Conservation (phyloP, 768 basidiomycete species). For the Rubroboletus satanas region DNA sequence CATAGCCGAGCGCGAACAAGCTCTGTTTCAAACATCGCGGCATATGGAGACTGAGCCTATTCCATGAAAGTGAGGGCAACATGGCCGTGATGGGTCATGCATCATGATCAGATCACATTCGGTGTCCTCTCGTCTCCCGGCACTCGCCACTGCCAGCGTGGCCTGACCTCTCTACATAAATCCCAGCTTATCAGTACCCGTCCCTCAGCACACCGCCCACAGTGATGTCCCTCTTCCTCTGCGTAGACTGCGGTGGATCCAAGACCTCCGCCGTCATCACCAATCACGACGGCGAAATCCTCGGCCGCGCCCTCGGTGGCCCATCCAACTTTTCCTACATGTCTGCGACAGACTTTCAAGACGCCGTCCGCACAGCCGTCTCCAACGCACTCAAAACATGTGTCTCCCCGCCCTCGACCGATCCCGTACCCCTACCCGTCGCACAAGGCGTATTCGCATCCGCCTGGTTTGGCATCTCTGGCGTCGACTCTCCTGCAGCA, state of each 20-base stretch:
- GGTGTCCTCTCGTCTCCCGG: not conserved
- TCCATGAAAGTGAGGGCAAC: no score
- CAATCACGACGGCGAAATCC: conserved; percentile 50
- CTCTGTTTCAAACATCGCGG: no score
- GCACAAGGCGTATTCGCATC: conserved; percentile 47
- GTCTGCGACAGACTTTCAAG: conserved; percentile 54
- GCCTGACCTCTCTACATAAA: not conserved
- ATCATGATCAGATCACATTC: not conserved
- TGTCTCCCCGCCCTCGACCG: conserved; percentile 34
- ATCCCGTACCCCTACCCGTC: conserved; percentile 38
- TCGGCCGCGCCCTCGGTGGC: conserved; percentile 67
- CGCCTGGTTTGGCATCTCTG: conserved; percentile 83
- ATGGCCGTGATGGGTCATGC: no score
- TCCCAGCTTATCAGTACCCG: not conserved
- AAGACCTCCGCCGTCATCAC: conserved; percentile 79
- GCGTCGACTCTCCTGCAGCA: conserved; percentile 70
- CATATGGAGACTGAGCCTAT: no score
- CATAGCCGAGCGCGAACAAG: no score
- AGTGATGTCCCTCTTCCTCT: conserved; percentile 63
- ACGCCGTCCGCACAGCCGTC: conserved; percentile 50
- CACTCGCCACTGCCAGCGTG: no score
- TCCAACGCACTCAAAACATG: conserved; percentile 51
- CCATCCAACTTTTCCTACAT: conserved; percentile 88
- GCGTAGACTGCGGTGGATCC: conserved; percentile 85
- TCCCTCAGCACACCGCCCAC: not conserved